Percentiles rank a stretch among this genome's conserved stretches.
Conservation (phyloP, 768 basidiomycete species). For the Hemileccinum impolitum region DNA sequence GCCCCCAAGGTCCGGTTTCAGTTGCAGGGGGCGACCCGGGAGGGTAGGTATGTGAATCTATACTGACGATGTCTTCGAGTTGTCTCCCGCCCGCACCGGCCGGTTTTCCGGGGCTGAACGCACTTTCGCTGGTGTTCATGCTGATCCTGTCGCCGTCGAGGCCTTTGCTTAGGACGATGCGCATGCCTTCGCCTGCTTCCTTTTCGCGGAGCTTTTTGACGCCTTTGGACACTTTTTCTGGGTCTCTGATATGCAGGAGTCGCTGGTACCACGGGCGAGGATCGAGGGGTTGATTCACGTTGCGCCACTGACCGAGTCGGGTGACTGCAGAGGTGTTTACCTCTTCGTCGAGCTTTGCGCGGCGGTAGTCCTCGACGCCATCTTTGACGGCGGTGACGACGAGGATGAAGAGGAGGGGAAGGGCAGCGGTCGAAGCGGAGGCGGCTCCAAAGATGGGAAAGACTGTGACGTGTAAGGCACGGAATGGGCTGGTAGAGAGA, state of each 20-base stretch:
- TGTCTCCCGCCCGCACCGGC: conserved; percentile 46
- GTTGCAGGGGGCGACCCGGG: conserved; percentile 36
- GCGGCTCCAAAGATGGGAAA: conserved; percentile 92
- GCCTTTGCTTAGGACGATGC: conserved; percentile 55
- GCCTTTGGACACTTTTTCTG: conserved; percentile 78
- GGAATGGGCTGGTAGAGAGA: neutral
- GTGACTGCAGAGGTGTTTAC: conserved; percentile 95
- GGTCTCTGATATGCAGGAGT: conserved; percentile 64
- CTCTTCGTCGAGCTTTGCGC: conserved; percentile 81
- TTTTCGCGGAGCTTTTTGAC: conserved; percentile 80
- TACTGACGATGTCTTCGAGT: conserved; percentile 66
- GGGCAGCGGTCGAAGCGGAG: conserved; percentile 72
- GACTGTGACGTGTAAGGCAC: conserved; percentile 41
- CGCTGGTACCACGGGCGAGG: conserved; percentile 72
- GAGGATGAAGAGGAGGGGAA: conserved; percentile 87
- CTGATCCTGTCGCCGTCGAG: conserved; percentile 35
- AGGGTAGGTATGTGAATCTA: conserved; percentile 65
- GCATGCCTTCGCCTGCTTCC: conserved; percentile 68
- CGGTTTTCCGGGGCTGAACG: conserved; percentile 35
- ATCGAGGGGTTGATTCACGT: conserved; percentile 84
- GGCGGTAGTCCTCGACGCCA: conserved; percentile 93
- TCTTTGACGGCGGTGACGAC: conserved; percentile 92
- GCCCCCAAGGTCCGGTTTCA: conserved; percentile 36
- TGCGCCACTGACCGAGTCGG: conserved; percentile 83
- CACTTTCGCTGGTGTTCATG: conserved; percentile 46